These are phyloP conservation scores for Urochloa ruziziensis DNA, from an alignment of 176 grass and related monocot species.

Conservation along the genomic window DNA sequence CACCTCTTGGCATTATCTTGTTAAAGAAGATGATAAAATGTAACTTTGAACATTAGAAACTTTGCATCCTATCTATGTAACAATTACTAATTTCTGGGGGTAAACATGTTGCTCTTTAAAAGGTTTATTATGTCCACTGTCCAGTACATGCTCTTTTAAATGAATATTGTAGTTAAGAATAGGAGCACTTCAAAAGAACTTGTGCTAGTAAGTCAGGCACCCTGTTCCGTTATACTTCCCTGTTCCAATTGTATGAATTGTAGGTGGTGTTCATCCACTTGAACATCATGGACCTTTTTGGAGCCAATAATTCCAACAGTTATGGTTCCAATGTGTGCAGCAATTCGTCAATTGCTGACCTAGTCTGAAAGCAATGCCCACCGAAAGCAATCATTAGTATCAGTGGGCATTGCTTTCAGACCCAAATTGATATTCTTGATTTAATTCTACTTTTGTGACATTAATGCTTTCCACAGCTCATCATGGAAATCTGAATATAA, in stretches of 20 bases:
- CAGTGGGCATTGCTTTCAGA: neutral
- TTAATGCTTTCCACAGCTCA: neutral
- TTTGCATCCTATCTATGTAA: neutral
- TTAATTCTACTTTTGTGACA: neutral
- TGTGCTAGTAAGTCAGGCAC: neutral
- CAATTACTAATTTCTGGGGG: neutral
- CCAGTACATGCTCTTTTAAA: neutral
- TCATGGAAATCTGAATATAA: neutral
- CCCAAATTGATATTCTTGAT: neutral
- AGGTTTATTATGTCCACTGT: neutral
- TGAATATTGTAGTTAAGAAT: neutral
- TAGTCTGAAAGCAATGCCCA: too few relatives aligned
- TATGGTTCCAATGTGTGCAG: neutral
- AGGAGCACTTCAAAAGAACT: neutral
- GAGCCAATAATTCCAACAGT: conserved; percentile 3
- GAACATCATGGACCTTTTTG: neutral
- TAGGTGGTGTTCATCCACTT: neutral
- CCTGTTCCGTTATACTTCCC: neutral
- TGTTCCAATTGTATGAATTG: neutral
- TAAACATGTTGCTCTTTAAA: neutral
- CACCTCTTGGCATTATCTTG: conserved; percentile 6
- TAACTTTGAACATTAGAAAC: neutral
- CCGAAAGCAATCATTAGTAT: conserved; percentile 2
- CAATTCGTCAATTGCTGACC: neutral
- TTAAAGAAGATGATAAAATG: neutral